Conservation (phyloP, 176 grass and related monocot genomes). For the Phoenix roebelenii region DNA sequence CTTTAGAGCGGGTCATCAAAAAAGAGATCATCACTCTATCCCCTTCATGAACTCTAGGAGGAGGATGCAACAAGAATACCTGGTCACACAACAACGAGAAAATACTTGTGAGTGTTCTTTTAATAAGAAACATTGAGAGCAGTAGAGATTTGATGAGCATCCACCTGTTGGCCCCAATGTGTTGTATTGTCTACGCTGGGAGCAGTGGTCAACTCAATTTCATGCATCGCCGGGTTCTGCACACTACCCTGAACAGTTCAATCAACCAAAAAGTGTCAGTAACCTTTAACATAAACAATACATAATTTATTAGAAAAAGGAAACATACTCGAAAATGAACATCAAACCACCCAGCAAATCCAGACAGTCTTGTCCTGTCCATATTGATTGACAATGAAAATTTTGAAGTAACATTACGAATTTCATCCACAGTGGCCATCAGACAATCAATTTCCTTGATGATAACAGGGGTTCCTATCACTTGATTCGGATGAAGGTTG, state of each 20-base stretch:
- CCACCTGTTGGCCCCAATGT: constrained; percentile 97
- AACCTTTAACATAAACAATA: not conserved
- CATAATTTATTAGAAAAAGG: not conserved
- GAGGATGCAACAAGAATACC: constrained; percentile 79
- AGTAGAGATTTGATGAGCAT: constrained; percentile 9
- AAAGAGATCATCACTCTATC: constrained; percentile 72
- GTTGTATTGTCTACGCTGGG: constrained; percentile 59
- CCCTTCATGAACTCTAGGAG: constrained; percentile 54
- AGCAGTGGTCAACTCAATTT: constrained; percentile 78
- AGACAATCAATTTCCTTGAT: constrained; percentile 97
- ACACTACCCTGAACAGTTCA: constrained; percentile 41
- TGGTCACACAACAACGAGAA: constrained; percentile 10
- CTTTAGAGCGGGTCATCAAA: constrained; percentile 73
- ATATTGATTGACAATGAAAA: constrained; percentile 44
- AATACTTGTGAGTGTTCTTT: no score
- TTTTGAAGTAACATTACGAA: constrained; percentile 49
- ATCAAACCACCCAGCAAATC: constrained; percentile 97
- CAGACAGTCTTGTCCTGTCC: constrained; percentile 58
- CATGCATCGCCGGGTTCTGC: constrained; percentile 53
- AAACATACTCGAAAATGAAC: constrained; percentile 82
- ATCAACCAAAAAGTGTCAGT: constrained; percentile 3
- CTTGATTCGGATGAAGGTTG: constrained; percentile 86
- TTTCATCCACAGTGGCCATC: constrained; percentile 79
- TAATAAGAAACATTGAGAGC: not conserved
- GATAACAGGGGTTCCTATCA: constrained; percentile 60